Conservation (phyloP, 305 asterid species). For the Salvia sclarea region DNA sequence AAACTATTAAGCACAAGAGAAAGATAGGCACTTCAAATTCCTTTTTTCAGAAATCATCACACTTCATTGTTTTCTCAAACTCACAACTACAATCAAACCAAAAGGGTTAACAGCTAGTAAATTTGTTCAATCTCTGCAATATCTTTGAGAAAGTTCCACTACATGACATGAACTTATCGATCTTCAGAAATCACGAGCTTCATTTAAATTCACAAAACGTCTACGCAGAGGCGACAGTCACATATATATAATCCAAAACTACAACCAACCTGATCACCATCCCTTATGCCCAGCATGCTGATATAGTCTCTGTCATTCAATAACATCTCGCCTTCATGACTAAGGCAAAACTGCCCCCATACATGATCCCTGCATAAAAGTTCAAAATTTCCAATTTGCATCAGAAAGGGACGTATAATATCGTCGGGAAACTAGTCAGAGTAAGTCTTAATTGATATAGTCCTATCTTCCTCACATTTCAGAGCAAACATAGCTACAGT, state of each 20-base stretch:
- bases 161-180: background rate
- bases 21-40: slow-evolving; percentile 19
- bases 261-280: slow-evolving; percentile 76
- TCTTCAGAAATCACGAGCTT: background rate
- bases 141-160: background rate
- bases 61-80: slow-evolving; percentile 13
- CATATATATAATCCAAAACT: slow-evolving; percentile 1
- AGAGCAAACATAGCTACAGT: slow-evolving; percentile 8
- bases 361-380: slow-evolving; percentile 66
- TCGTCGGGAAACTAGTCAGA: background rate
- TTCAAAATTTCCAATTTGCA: slow-evolving; percentile 4
- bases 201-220: background rate
- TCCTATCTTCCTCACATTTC: background rate
- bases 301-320: slow-evolving; percentile 54
- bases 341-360: slow-evolving; percentile 87
- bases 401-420: slow-evolving; percentile 11
- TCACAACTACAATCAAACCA: background rate
- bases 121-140: background rate
- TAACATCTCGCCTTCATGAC: slow-evolving; percentile 67
- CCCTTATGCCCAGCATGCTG: slow-evolving; percentile 61
- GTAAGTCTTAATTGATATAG: too few relatives aligned
- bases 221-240: background rate
- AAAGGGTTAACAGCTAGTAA: background rate
- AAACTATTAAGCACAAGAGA: slow-evolving; percentile 7
- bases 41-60: background rate